Evolutionary conservation across 192 early-diverging fungal species (phyloP).

Genomic region (Linnemannia zychae): DNA sequence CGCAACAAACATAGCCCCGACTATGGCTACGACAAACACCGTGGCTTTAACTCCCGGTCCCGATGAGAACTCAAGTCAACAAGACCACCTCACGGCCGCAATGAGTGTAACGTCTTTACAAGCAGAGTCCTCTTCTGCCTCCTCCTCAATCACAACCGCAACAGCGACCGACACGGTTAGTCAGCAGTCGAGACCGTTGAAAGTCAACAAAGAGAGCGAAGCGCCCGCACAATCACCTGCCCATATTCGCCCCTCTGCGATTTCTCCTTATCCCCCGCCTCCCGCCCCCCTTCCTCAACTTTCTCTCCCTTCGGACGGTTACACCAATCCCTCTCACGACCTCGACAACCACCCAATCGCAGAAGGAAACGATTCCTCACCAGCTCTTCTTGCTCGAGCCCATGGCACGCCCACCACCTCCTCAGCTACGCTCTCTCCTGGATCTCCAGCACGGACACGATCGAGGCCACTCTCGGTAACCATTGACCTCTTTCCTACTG

Average conservation of each 20-base stretch:
- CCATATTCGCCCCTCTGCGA: background rate
- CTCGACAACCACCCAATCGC: constrained; percentile 5
- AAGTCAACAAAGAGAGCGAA: background rate
- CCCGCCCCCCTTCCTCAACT: background rate
- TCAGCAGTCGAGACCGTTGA: background rate
- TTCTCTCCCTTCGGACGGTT: background rate
- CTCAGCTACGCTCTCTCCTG: background rate
- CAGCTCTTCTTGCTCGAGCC: background rate
- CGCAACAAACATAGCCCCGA: background rate
- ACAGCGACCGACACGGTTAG: background rate
- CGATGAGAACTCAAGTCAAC: background rate
- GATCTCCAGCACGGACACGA: background rate
- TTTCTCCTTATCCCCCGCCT: background rate
- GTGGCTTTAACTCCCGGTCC: background rate
- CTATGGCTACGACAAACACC: background rate
- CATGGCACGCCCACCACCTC: background rate
- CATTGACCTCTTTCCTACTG: constrained; percentile 3
- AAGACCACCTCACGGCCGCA: background rate
- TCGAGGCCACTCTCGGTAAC: constrained; percentile 14
- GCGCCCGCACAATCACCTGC: background rate
- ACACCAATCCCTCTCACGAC: background rate
- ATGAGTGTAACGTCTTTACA: background rate
- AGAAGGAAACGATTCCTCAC: background rate
- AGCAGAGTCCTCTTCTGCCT: background rate
- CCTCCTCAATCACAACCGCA: background rate